Evolutionary conservation across 805 yeast genomes (phyloP), one percentile per base, ranked within the genome.

Genomic region (Maudiozyma turicensis): DNA sequence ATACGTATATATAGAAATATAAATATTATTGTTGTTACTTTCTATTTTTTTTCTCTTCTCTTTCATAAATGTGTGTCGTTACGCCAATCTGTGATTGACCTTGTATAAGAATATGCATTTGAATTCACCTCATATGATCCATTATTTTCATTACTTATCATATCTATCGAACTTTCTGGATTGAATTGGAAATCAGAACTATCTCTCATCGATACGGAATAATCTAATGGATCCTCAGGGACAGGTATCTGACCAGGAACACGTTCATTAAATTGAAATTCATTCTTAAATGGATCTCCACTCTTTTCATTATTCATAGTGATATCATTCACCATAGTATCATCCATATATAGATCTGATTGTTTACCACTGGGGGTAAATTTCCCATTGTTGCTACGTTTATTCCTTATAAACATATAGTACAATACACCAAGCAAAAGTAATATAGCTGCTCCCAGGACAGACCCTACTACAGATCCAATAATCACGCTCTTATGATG

Each of bases 211-310:
- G 40, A 45, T 10, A 39, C 30, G 3, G 28, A 20, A 28, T 39
- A 26, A 28, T 39, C 42, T 13, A 39, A 11, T 2, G 42, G 42
- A 9, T 10, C 26, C 13, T 26, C 30, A 9, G 28, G 43, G 6
- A 31, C 44, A 8, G 44, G 37, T 30, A 42, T 42, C 31, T 42
- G 44, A 13, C 44, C 44, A 2, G 44, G 44, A 6, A 42, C 35
- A 9, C 47, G n/a, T 29, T 26, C 42, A 13, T 43, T 15, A 15
- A 43, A 47, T 26, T 47, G 44, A 28, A 48, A 48, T 32, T 48
- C 50, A 30, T n/a, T 39, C 7, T 39, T 29, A 40, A 48, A 48
- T 33, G 50, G 50, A 40, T 48, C 47, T n/a, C 31, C 34, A 14
- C 5, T 10, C n/a, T 44, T 37, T 15, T 44, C 41, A 13, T 30